These are phyloP conservation scores for Tranzscheliella williamsii DNA, from an alignment of 1,284 basidiomycete genomes.

Conservation along the genomic window DNA sequence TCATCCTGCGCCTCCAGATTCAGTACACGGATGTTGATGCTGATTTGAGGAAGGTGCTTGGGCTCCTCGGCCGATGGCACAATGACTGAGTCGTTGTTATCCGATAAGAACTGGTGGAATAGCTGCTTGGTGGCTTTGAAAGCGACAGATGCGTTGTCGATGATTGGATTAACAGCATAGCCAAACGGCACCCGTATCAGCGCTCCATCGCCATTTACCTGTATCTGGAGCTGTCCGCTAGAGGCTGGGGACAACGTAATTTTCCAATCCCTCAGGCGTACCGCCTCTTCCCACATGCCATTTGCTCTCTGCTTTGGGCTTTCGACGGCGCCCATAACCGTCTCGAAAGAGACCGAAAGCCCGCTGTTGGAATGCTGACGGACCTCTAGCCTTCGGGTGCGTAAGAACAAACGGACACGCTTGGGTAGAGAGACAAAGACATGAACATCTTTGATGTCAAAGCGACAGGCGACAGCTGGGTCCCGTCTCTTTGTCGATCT, in stretches of 20 bases:
- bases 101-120: constrained; percentile 61
- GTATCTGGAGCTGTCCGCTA: constrained; percentile 26
- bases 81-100: constrained; percentile 50
- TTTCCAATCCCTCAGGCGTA: constrained; percentile 69
- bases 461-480: constrained; percentile 8
- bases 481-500: neutral
- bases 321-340: constrained; percentile 64
- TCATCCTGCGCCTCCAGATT: constrained; percentile 83
- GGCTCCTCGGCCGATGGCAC: constrained; percentile 52
- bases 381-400: constrained; percentile 52
- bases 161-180: constrained; percentile 69
- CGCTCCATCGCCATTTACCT: constrained; percentile 70
- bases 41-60: constrained; percentile 65
- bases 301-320: constrained; percentile 34
- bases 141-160: constrained; percentile 62
- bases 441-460: constrained; percentile 51
- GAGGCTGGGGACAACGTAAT: constrained; percentile 53
- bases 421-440: constrained; percentile 56
- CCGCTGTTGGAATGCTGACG: constrained; percentile 36
- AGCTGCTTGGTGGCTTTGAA: constrained; percentile 64
- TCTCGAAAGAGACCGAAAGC: constrained; percentile 57
- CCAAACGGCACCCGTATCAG: constrained; percentile 78
- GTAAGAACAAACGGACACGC: constrained; percentile 48
- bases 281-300: constrained; percentile 78
- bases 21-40: constrained; percentile 69